These are phyloP conservation scores for Claviceps monticola DNA, from an alignment of 2,329 filamentous ascomycete species.

Conservation along the genomic window DNA sequence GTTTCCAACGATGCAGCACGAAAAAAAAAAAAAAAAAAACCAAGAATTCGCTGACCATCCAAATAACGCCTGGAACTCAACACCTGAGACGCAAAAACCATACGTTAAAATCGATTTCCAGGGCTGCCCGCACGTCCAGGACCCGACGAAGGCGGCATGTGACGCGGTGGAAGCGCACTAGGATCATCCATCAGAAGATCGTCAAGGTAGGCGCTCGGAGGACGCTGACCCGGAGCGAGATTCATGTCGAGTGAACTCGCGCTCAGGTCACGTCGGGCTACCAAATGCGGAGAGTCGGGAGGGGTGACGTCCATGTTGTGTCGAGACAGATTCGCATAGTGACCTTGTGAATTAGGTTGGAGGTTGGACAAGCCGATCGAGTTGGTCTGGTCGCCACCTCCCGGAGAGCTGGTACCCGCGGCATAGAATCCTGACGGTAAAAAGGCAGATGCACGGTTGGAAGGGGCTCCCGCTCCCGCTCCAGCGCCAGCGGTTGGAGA, in stretches of 20 bases:
- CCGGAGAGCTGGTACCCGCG: conserved; percentile 41
- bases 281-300: conserved; percentile 49
- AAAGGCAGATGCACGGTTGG: conserved; percentile 62
- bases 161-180: conserved; percentile 31
- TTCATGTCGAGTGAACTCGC: conserved; percentile 54
- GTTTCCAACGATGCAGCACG: neutral
- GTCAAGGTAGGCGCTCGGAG: conserved; percentile 81
- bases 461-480: conserved; percentile 33
- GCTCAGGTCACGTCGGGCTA: conserved; percentile 37
- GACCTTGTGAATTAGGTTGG: conserved; percentile 42
- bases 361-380: conserved; percentile 49
- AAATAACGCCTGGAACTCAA: neutral
- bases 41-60: neutral
- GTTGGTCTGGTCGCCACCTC: conserved; percentile 30
- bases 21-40: neutral
- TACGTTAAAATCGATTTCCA: conserved; percentile 13
- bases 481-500: conserved; percentile 67
- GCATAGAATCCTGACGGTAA: conserved; percentile 88
- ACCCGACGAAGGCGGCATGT: conserved; percentile 18
- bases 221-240: conserved; percentile 45
- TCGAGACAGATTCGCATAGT: conserved; percentile 26
- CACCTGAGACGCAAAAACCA: neutral
- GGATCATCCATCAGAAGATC: conserved; percentile 72
- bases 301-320: conserved; percentile 38
- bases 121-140: conserved; percentile 9